Base-by-base conservation (phyloP, 164 flowering plant genomes). In the Nymphaea thermarum region DNA sequence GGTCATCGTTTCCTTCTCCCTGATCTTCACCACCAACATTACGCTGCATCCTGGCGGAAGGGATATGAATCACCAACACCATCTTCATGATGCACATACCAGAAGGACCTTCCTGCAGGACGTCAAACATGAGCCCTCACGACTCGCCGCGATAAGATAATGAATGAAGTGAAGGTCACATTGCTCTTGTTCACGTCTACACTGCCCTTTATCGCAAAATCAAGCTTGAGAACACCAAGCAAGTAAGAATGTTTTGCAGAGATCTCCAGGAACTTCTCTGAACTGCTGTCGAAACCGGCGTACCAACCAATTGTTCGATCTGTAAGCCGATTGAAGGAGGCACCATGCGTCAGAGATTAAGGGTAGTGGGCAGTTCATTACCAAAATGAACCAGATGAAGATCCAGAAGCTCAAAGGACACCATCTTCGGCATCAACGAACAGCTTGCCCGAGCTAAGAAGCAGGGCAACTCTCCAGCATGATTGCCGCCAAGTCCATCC, bases 1-100 rank as follows among this genome's bases (percentile, higher is more conserved):
- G 76, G 91, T 90, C 81, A 71, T 91, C 66, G 97, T 87, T 25
- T 84, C 97, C 42, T 78, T 89, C 77, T 86, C 92, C 64, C 83
- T 85, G 45, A 71, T 93, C 72, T 71, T 85, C 81, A 67, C 87
- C 66, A 70, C 83, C 47, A 44, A 73, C 2, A 78, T 42, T 6
- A 78, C 73, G 47, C 90, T 85, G 76, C 73, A 82, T 76, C 36
- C 55, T 51, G 12, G 45, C n/a, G 12, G 18, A 7, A 51, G 3
- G 57, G 14, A 42, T 55, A 18, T 0, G 42, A 57, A 43, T 47
- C 68, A 12, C 42, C 14, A 6, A n/a, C 47, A 63, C 15, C 70
- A 65, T 6, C 70, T 72, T 2, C 77, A 80, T 55, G 84, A 85
- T 1, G 78, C 88, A 63, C 57, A 45, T 10, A 10, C 10, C 53